Evolutionary conservation across 768 basidiomycete species (phyloP).

Genomic region (Polyporus arcularius): DNA sequence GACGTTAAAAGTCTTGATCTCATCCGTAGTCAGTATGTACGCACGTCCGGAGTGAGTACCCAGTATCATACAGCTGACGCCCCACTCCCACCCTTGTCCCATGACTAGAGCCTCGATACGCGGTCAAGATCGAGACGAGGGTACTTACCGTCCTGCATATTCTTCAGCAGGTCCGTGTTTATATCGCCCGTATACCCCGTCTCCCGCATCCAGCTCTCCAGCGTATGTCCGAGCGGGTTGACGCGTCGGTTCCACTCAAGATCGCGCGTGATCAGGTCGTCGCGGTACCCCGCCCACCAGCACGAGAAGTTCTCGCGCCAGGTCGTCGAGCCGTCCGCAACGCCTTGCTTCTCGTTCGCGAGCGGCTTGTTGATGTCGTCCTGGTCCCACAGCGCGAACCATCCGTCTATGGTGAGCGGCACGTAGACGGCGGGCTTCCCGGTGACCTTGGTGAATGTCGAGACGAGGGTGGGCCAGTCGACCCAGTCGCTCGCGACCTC

Average conservation of each 20-base stretch:
- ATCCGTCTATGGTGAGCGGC: conserved; percentile 20
- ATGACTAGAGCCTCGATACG: not conserved
- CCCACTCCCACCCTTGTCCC: too few relatives aligned
- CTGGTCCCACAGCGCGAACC: conserved; percentile 13
- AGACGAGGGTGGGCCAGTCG: conserved; percentile 27
- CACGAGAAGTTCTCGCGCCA: conserved; percentile 41
- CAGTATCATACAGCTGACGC: too few relatives aligned
- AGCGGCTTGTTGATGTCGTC: conserved; percentile 24
- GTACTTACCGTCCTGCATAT: conserved; percentile 1
- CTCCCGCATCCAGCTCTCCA: conserved; percentile 45
- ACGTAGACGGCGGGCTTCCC: conserved; percentile 26
- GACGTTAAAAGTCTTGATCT: too few relatives aligned
- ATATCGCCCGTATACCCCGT: not conserved
- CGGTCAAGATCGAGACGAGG: not conserved
- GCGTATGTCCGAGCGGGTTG: conserved; percentile 36
- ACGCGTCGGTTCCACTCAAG: conserved; percentile 43
- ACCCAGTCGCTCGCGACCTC: conserved; percentile 30
- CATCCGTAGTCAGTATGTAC: too few relatives aligned
- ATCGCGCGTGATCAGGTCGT: conserved; percentile 43
- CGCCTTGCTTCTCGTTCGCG: conserved; percentile 15
- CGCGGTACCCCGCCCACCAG: conserved; percentile 43
- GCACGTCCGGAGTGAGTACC: too few relatives aligned
- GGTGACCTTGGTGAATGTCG: conserved; percentile 32
- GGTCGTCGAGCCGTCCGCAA: conserved; percentile 23
- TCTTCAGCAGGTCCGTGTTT: not conserved